A percentile compares a stretch with the other conserved stretches of the same genome.
phyloP scores from a whole-genome alignment of 768 basidiomycete species.

The Psilocybe sp. region DNA sequence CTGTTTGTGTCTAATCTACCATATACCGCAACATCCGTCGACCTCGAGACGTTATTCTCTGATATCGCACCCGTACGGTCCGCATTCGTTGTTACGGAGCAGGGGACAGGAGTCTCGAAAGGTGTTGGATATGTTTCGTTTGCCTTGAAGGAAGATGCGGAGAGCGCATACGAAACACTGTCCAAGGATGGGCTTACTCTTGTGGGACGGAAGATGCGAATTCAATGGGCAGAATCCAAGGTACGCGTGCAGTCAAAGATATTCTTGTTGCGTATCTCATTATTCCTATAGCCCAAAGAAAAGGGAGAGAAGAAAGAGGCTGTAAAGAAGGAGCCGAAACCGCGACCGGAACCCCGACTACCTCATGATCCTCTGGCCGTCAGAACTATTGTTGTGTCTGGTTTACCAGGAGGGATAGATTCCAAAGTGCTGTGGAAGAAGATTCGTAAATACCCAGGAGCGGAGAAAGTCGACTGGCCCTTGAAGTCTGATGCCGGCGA shows the following conservation, averaged over 20 bases:
- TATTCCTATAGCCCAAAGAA: conserved; percentile 40
- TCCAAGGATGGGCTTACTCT: conserved; percentile 62
- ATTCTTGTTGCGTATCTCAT: conserved; percentile 3
- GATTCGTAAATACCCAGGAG: conserved; percentile 74
- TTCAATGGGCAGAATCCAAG: conserved; percentile 81
- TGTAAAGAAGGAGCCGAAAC: conserved; percentile 37
- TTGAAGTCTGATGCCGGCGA: conserved; percentile 43
- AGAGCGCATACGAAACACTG: conserved; percentile 64
- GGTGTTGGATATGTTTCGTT: conserved; percentile 97
- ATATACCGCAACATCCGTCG: conserved; percentile 85
- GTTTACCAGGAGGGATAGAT: conserved; percentile 61
- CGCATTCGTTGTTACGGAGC: conserved; percentile 89
- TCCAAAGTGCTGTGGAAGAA: conserved; percentile 82
- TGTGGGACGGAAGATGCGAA: conserved; percentile 66
- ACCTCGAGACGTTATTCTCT: conserved; percentile 90
- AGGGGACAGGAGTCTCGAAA: conserved; percentile 73
- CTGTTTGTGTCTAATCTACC: conserved; percentile 94
- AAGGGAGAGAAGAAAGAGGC: conserved; percentile 30
- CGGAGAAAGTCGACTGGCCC: conserved; percentile 75
- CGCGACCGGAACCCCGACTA: conserved; percentile 30
- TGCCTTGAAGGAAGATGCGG: conserved; percentile 85
- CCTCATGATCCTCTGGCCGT: conserved; percentile 78
- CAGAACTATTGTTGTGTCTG: conserved; percentile 75
- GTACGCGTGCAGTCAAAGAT: conserved; percentile 32
- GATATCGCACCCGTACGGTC: conserved; percentile 92